Evolutionary conservation across 371 early-diverging fungal genomes (phyloP), one percentile per base, ranked within the genome.

Genomic region (Mortierella sp.): DNA sequence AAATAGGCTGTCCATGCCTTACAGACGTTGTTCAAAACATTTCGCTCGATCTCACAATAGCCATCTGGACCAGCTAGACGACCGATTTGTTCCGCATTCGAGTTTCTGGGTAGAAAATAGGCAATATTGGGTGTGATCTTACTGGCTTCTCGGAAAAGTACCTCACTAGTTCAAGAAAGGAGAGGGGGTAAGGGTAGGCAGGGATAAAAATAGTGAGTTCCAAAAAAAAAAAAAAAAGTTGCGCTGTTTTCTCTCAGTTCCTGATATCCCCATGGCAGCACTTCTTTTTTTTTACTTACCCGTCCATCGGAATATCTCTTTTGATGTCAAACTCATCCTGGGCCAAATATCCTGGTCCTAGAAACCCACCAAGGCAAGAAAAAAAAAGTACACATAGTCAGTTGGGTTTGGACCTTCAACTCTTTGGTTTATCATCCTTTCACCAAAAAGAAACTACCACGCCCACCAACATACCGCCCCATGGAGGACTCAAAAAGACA

Each of bases 401-500:
- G 37, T 37, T 37, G 9, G 9, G 9, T n/a, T 25, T 26, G 55
- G 37, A 15, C 18, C 7, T 55, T 25, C 57, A 1, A 25, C 58
- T 25, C 25, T 29, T 14, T 37, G 26, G 48, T 21, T 47, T 4
- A 66, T 62, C 61, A 64, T 67, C 5, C 11, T 16, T 0, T 11
- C 7, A 14, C 57, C 15, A 7, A 57, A 15, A 14, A 57, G 18
- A 1, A 46, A 18, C n/a, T n/a, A n/a, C 2, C 18, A 28, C 23
- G 19, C 23, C 5, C 6, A 26, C 18, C 7, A 0, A 21, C 60
- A 47, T 70, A 15, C 97, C 97, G 56, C 98, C 97, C 98, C 98
- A 98, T 19, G 98, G 98, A 55, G 98, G 98, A 48, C 96, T 96
- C 68, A 98, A 69, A 66, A 97, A 98, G 4, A 97, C 92, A 0